Evolutionary conservation across 371 early-diverging fungal species (phyloP), one percentile per base, ranked within the genome.

Genomic region (Mortierella sp.): DNA sequence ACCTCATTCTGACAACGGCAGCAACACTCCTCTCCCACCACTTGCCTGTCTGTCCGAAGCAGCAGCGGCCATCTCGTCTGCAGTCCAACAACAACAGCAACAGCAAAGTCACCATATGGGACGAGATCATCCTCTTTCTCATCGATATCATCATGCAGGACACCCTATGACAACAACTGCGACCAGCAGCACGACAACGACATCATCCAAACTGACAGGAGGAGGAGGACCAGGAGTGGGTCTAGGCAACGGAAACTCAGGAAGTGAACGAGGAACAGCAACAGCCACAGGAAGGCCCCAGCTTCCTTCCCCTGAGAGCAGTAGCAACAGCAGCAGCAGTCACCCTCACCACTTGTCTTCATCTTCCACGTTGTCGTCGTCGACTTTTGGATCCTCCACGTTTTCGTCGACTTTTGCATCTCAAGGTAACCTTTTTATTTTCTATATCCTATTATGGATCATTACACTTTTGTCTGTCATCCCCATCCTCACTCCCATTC

Each of bases 311-410:
- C 68, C 68, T 68, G 42, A 42, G 68, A 42, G 68, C 24, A 42
- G 44, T 68, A 63, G 50, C 50, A 50, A 13, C 50, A 16, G 50
- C 3, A 50, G 63, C 63, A 63, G 63, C 42, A 38, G 42, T 38
- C 42, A 38, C 42, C 42, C 42, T 63, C 63, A 63, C 63, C 42
- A 38, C 24, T 10, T 24, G 38, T 6, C 68, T 68, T 42, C 68
- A 42, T 68, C 68, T 10, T 21, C 68, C 68, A 68, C 68, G 68
- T 42, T 68, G 68, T 65, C 58, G 8, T 55, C 50, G 50, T 55
- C 63, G 42, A 65, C 68, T 65, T 65, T 63, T 63, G 63, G 63
- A 63, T 63, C 63, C 7, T 31, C 63, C 63, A 63, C 38, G 63
- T 63, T 34, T 38, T 38, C 42, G 65, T 34, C 68, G 0, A 19